These are phyloP conservation scores for Apiosordaria backusii DNA, from an alignment of 495 filamentous ascomycete genomes.

Conservation along the genomic window DNA sequence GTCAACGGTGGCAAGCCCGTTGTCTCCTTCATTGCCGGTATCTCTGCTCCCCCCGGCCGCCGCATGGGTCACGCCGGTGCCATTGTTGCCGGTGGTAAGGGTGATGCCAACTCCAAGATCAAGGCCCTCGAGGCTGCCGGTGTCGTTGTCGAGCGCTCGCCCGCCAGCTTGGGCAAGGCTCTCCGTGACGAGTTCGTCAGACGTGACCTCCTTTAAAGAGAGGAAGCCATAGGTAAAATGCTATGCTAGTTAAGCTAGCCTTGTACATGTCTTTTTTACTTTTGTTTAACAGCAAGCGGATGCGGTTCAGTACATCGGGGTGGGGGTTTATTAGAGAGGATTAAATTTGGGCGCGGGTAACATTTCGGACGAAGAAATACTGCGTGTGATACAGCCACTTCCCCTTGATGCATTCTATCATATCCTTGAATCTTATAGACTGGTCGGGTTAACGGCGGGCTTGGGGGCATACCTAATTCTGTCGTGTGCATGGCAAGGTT, in stretches of 20 bases:
- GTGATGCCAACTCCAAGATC: conserved; percentile 97
- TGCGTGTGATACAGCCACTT: conserved; percentile 1
- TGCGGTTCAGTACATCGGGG: neutral
- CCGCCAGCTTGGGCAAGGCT: conserved; percentile 84
- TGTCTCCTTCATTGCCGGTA: conserved; percentile 97
- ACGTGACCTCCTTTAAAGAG: conserved; percentile 79
- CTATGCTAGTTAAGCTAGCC: conserved; percentile 3
- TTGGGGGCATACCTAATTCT: conserved; percentile 17
- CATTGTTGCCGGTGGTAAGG: conserved; percentile 96
- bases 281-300: conserved; percentile 14
- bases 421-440: conserved; percentile 29
- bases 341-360: neutral
- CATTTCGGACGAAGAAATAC: neutral
- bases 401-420: conserved; percentile 20
- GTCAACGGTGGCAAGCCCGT: conserved; percentile 81
- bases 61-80: conserved; percentile 98
- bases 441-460: conserved; percentile 27
- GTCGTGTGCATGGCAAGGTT: neutral
- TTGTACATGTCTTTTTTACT: conserved; percentile 25
- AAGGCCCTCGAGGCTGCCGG: conserved; percentile 86
- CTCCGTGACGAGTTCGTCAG: conserved; percentile 93
- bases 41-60: conserved; percentile 90
- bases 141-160: conserved; percentile 93
- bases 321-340: neutral
- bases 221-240: neutral